phyloP scores from a whole-genome alignment of 257 asterid species.

The Gentiana straminea region DNA sequence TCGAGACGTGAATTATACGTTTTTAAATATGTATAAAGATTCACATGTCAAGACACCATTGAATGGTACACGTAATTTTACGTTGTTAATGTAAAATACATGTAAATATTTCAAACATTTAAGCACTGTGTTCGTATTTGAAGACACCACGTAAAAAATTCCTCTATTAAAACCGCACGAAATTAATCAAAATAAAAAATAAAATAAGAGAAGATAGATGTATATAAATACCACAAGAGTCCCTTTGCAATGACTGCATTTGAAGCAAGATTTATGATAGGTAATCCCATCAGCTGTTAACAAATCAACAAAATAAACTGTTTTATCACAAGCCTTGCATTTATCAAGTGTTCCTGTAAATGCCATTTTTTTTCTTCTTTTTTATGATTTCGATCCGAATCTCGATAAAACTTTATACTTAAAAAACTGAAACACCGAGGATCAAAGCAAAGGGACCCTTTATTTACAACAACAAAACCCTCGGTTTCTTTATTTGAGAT shows the following conservation, averaged over 20 bases:
- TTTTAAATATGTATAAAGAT: too few relatives aligned
- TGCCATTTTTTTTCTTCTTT: slow-evolving; percentile 16
- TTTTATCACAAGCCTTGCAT: slow-evolving; percentile 47
- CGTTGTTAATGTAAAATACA: too few relatives aligned
- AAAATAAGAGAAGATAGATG: too few relatives aligned
- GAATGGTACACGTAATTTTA: too few relatives aligned
- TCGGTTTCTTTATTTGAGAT: slow-evolving; percentile 26
- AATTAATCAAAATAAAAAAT: neutral
- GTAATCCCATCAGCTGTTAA: slow-evolving; percentile 34
- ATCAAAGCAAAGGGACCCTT: neutral
- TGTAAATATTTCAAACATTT: too few relatives aligned
- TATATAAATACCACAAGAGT: slow-evolving; percentile 30
- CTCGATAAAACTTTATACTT: neutral
- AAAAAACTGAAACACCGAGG: slow-evolving; percentile 5
- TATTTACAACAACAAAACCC: slow-evolving; percentile 11
- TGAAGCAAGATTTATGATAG: slow-evolving; percentile 34
- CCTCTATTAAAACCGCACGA: too few relatives aligned
- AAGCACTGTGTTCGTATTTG: too few relatives aligned
- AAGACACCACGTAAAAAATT: too few relatives aligned
- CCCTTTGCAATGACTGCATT: slow-evolving; percentile 46
- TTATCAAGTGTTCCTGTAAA: slow-evolving; percentile 44
- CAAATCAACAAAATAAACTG: slow-evolving; percentile 37
- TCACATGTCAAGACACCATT: too few relatives aligned
- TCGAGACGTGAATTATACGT: too few relatives aligned
- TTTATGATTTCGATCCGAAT: neutral